A percentile compares a stretch with the other conserved stretches of the same genome.
phyloP scores from a whole-genome alignment of 805 yeast genomes.

The Peterozyma xylosa region DNA sequence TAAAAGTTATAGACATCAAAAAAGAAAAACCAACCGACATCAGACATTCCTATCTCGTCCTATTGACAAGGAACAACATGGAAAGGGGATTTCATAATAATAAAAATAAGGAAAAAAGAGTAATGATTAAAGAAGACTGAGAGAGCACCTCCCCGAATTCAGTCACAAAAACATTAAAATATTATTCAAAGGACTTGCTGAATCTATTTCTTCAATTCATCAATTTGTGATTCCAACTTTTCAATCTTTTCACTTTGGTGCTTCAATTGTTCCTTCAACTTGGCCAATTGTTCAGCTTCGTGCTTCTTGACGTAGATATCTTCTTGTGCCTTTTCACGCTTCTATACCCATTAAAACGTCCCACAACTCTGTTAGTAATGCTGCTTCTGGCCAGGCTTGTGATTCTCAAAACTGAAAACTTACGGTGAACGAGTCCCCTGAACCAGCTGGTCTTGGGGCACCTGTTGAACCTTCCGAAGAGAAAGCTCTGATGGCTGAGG shows the following conservation, averaged over 20 bases:
- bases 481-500: conserved; percentile 26
- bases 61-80: too few relatives aligned
- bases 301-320: conserved; percentile 79
- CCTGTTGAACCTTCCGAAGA: conserved; percentile 55
- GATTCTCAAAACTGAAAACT: conserved; percentile 14
- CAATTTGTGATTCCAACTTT: conserved; percentile 42
- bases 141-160: too few relatives aligned
- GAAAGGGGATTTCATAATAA: too few relatives aligned
- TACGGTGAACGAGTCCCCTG: conserved; percentile 54
- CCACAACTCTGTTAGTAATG: not conserved
- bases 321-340: conserved; percentile 92
- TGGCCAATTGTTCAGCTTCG: conserved; percentile 80
- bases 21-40: too few relatives aligned
- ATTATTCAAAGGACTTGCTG: too few relatives aligned
- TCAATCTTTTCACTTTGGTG: conserved; percentile 59
- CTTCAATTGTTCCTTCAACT: conserved; percentile 68
- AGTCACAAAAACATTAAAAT: too few relatives aligned
- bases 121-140: too few relatives aligned
- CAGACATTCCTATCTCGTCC: too few relatives aligned
- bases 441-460: conserved; percentile 44
- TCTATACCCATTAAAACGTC: conserved; percentile 27
- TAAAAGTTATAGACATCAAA: too few relatives aligned
- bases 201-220: conserved; percentile 39
- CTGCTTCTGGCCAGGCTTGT: too few relatives aligned
- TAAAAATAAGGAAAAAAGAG: too few relatives aligned